Evolutionary conservation across 306 rosid genomes (phyloP), one percentile per base, ranked within the genome.

Genomic region (Sechiopsis laciniata): DNA sequence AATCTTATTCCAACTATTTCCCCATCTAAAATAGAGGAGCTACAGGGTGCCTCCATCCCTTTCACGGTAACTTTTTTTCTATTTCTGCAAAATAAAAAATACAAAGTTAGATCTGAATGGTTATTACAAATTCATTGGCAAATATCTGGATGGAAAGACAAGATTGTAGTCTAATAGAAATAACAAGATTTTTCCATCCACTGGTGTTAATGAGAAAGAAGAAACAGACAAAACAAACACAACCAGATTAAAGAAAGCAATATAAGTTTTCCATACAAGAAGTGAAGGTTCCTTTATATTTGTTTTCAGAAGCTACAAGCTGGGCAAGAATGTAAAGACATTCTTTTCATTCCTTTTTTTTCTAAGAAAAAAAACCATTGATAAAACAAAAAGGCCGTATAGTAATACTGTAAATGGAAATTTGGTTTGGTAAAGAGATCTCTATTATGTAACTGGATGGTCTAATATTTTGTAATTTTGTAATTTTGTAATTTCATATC

Each of bases 1-100:
- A 69, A 69, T 50, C 20, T 48, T 48, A 69, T 69, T 69, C 73
- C 73, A 51, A 50, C 73, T 69, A 69, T 50, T 50, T 69, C 73
- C 15, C 58, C 73, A 48, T 69, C 73, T 69, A 50, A 69, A 22
- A 69, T 19, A 19, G 73, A 14, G 29, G 73, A 69, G 73, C 73
- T 50, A 69, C 57, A 69, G 21, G 73, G 73, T 48, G 58, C 32
- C 14, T 69, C 73, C 73, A 69, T 69, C 42, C 7, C 37, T 22
- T 22, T 69, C 11, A 69, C 73, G 22, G 17, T 22, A 21, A 22
- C 29, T 29, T 48, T 68, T 11, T 11, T 19, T 69, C 53, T 45
- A 55, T 55, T 46, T 35, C 72, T 69, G 73, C 73, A 14, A 69
- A 60, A 29, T 60, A 2, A 20, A 46, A n/a, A 37, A 42, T 9